phyloP scores from a whole-genome alignment of 495 filamentous ascomycete genomes.

The Annulohypoxylon nitens region DNA sequence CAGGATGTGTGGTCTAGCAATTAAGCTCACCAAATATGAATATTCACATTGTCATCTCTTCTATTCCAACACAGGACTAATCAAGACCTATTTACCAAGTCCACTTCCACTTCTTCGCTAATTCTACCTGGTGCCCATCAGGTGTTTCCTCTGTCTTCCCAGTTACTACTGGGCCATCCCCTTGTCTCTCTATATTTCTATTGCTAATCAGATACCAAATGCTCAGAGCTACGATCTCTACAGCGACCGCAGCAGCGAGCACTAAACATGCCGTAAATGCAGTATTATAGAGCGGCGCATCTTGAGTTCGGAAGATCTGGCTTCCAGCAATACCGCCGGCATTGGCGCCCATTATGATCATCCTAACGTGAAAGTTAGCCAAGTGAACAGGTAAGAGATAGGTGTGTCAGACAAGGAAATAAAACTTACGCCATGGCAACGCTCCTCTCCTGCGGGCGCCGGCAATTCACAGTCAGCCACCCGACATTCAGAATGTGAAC shows the following conservation, averaged over 20 bases:
- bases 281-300: constrained; percentile 63
- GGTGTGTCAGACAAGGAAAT: constrained; percentile 19
- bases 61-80: not conserved
- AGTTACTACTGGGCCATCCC: constrained; percentile 29
- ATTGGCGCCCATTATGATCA: constrained; percentile 70
- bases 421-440: constrained; percentile 66
- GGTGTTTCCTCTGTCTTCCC: constrained; percentile 31
- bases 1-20: not conserved
- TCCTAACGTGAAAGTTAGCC: constrained; percentile 37
- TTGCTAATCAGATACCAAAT: constrained; percentile 39
- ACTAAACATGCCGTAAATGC: constrained; percentile 36
- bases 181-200: constrained; percentile 29
- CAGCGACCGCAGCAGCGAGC: constrained; percentile 29
- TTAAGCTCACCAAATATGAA: too few species aligned
- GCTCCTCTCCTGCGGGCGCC: constrained; percentile 61
- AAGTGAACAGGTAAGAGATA: not conserved
- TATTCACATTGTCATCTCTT: not conserved
- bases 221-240: constrained; percentile 29
- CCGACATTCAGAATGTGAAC: constrained; percentile 60
- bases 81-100: constrained; percentile 26
- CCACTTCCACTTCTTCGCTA: constrained; percentile 45
- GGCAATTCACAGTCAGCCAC: constrained; percentile 64
- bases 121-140: constrained; percentile 30
- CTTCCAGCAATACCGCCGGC: constrained; percentile 65
- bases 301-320: constrained; percentile 66